Evolutionary conservation across 2,329 filamentous ascomycete genomes (phyloP).

Genomic region (Xylariaceae sp.): DNA sequence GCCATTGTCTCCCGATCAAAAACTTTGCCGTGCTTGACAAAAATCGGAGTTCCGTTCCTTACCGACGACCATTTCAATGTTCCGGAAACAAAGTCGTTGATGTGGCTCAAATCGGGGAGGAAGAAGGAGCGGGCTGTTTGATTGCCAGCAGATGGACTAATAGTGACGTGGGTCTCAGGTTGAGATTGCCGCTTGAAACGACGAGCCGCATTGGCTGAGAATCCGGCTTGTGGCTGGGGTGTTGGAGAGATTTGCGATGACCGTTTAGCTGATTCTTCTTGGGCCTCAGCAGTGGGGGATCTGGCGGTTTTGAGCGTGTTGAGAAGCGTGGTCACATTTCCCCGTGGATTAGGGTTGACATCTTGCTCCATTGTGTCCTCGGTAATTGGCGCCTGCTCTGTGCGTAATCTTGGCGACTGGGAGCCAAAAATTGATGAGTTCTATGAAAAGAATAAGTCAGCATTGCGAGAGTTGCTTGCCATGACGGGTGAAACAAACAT

Average conservation of each 20-base stretch:
- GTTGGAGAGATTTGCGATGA: constrained; percentile 16
- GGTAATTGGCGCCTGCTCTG: constrained; percentile 13
- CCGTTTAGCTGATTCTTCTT: constrained; percentile 14
- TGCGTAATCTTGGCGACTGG: constrained; percentile 27
- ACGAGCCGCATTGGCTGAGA: constrained; percentile 21
- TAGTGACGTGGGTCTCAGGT: constrained; percentile 9
- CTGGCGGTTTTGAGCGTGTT: constrained; percentile 31
- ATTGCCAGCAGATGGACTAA: constrained; percentile 30
- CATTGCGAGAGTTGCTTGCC: neutral
- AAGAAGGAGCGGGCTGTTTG: constrained; percentile 48
- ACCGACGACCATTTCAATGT: constrained; percentile 47
- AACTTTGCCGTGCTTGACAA: constrained; percentile 49
- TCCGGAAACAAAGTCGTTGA: constrained; percentile 53
- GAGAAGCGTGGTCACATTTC: constrained; percentile 33
- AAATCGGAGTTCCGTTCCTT: constrained; percentile 50
- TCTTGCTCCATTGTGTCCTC: constrained; percentile 21
- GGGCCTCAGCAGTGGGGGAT: constrained; percentile 23
- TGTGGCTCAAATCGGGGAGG: constrained; percentile 48
- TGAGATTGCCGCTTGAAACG: constrained; percentile 19
- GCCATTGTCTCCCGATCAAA: constrained; percentile 38
- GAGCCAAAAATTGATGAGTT: constrained; percentile 11
- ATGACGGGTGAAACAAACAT: constrained; percentile 14
- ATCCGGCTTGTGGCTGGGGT: constrained; percentile 12
- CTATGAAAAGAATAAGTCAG: constrained; percentile 5
- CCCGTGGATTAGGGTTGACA: constrained; percentile 23